Evolutionary conservation across 1,139 yeast species (phyloP).

Genomic region (Candida glucosophila): DNA sequence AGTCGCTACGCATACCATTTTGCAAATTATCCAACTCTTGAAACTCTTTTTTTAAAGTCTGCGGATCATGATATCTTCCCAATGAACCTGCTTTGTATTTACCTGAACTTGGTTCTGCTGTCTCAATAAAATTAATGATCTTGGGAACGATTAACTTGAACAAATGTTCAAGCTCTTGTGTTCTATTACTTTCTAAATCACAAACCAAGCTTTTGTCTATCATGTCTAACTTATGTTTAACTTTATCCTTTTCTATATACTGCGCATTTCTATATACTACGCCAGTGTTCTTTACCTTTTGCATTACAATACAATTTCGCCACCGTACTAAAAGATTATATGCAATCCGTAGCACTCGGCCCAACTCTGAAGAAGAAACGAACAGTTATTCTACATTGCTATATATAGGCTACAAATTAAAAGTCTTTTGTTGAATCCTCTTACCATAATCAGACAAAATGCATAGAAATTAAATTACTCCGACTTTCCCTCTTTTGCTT

Average conservation of each 20-base stretch:
- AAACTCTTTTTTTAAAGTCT: conserved; percentile 20
- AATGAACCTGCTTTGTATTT: conserved; percentile 21
- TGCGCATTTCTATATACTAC: too few species aligned
- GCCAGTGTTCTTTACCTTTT: too few species aligned
- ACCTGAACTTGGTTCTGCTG: conserved; percentile 23
- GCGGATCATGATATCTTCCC: conserved; percentile 33
- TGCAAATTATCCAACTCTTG: conserved; percentile 7
- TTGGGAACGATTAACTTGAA: conserved; percentile 27
- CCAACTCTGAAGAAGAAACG: too few species aligned
- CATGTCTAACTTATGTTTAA: too few species aligned
- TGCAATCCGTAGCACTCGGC: too few species aligned
- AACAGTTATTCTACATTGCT: conserved; percentile 1
- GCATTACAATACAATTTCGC: too few species aligned
- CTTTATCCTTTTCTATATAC: too few species aligned
- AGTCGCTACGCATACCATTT: conserved; percentile 12
- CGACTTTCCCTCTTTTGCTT: conserved; percentile 11
- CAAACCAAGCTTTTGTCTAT: too few species aligned
- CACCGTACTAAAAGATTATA: too few species aligned
- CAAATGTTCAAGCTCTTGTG: conserved; percentile 28
- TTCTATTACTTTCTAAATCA: conserved; percentile 27
- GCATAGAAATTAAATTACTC: too few species aligned
- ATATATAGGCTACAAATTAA: background rate
- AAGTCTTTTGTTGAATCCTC: conserved; percentile 1
- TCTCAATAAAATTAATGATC: conserved; percentile 25
- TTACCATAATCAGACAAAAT: too few species aligned